A percentile compares a stretch with the other conserved stretches of the same genome.
Conservation (phyloP, 2,329 filamentous ascomycete species). For the Claviceps spartinae region DNA sequence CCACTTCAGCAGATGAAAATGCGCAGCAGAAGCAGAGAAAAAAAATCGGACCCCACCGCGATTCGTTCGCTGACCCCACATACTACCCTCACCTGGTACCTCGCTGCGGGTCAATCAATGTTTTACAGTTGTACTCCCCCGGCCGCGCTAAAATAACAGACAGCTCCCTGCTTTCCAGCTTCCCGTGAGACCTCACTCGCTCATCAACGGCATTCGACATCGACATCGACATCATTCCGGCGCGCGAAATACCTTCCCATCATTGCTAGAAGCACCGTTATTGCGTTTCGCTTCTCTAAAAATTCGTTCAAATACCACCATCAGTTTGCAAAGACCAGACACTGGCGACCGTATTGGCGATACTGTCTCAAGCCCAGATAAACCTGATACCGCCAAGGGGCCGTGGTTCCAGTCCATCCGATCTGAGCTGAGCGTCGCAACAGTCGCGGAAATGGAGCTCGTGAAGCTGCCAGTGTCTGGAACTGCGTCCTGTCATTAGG, state of each 20-base stretch:
- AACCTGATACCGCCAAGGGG: not conserved
- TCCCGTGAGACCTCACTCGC: slow-evolving; percentile 2
- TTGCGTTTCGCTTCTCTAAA: not conserved
- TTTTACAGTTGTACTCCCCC: not conserved
- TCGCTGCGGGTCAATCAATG: not conserved
- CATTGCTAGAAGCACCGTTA: not conserved
- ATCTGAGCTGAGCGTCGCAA: slow-evolving; percentile 7
- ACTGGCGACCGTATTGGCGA: not conserved
- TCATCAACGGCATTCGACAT: not conserved
- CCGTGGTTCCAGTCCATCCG: not conserved
- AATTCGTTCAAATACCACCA: not conserved
- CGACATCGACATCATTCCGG: not conserved
- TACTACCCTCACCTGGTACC: too few relatives aligned
- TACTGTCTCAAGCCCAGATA: not conserved
- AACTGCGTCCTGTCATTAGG: slow-evolving; percentile 8
- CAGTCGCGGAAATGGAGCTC: slow-evolving; percentile 27
- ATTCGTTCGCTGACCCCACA: not conserved
- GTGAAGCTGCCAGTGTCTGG: slow-evolving; percentile 13
- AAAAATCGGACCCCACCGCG: not conserved
- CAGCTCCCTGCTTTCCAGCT: not conserved
- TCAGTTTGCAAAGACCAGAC: not conserved
- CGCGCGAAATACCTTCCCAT: not conserved
- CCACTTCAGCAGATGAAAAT: not conserved
- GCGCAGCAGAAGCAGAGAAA: not conserved
- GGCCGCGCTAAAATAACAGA: slow-evolving; percentile 1